Evolutionary conservation across 371 early-diverging fungal genomes (phyloP), one percentile per base, ranked within the genome.

Genomic region (Mortierella sp.): DNA sequence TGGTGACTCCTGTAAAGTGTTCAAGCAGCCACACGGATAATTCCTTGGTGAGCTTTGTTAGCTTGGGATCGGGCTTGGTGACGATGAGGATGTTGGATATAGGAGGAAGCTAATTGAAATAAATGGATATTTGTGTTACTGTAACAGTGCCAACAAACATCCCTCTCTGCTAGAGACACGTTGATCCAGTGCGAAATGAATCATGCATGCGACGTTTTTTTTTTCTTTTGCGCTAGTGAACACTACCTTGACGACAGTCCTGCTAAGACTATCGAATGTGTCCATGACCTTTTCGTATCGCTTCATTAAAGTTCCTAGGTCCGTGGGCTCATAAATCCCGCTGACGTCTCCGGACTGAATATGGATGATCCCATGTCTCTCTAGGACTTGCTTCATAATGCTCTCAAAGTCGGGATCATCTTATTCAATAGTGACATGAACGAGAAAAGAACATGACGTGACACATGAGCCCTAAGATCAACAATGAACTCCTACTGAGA

Each of bases 21-120:
- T 79, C 84, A 0, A 93, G 82, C 5, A 97, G 81, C 90, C 92
- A 95, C 2, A 87, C 51, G 0, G 95, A 88, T 46, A 96, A 70
- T n/a, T 95, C 93, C 7, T 92, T 84, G 23, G 97, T 95, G 75
- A 92, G 78, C 21, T 79, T 76, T 19, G 94, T 81, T 11, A 97
- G 81, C 7, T 88, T 86, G 8, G 80, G 65, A 79, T 97, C 97
- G 5, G 94, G 89, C 73, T 97, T 97, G 15, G 96, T 95, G 24
- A 97, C 95, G 23, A 97, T 87, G 85, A 97, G 44, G 31, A 75
- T 57, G 41, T 60, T 75, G 43, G 76, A 60, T 28, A 75, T 75
- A 0, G 65, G 69, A 6, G 76, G 76, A 5, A 75, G 56, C 73
- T 73, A 41, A 8, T 7, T 30, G 19, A 11, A 15, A 17, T n/a